Evolutionary conservation across 2,329 filamentous ascomycete species (phyloP).

Genomic region (Monosporascus sp.): DNA sequence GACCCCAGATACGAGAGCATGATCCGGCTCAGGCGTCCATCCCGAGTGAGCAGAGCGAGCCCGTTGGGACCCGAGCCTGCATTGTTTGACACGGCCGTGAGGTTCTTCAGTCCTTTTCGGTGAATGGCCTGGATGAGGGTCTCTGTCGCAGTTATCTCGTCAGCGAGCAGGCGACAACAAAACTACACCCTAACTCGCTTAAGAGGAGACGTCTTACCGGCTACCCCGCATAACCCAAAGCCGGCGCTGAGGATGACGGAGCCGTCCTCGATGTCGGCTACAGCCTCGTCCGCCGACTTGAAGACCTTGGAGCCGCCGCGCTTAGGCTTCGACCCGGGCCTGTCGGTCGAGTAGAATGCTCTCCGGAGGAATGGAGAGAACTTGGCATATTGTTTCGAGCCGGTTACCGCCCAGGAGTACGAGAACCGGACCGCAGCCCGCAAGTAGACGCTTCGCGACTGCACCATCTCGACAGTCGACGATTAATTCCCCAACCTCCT

Average conservation of each 20-base stretch:
- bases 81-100: slow-evolving; percentile 79
- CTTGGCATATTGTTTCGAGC: slow-evolving; percentile 11
- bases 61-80: slow-evolving; percentile 66
- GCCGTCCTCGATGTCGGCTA: slow-evolving; percentile 65
- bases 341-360: slow-evolving; percentile 17
- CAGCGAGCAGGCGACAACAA: slow-evolving; percentile 1
- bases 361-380: slow-evolving; percentile 10
- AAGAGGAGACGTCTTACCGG: slow-evolving; percentile 37
- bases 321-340: slow-evolving; percentile 9
- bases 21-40: slow-evolving; percentile 66
- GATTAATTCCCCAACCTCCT: no score
- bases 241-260: slow-evolving; percentile 70
- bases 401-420: slow-evolving; percentile 18
- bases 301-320: slow-evolving; percentile 42
- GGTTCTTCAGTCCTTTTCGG: slow-evolving; percentile 50
- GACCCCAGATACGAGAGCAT: slow-evolving; percentile 72
- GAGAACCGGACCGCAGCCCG: slow-evolving; percentile 21
- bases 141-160: slow-evolving; percentile 37
- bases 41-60: slow-evolving; percentile 60
- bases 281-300: slow-evolving; percentile 58
- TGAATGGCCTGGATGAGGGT: slow-evolving; percentile 67
- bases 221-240: slow-evolving; percentile 77
- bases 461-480: slow-evolving; percentile 14
- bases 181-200: no score
- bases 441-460: slow-evolving; percentile 14